Evolutionary conservation across 2,329 filamentous ascomycete genomes (phyloP), one percentile per base, ranked within the genome.

Genomic region (Fusarium longipes): DNA sequence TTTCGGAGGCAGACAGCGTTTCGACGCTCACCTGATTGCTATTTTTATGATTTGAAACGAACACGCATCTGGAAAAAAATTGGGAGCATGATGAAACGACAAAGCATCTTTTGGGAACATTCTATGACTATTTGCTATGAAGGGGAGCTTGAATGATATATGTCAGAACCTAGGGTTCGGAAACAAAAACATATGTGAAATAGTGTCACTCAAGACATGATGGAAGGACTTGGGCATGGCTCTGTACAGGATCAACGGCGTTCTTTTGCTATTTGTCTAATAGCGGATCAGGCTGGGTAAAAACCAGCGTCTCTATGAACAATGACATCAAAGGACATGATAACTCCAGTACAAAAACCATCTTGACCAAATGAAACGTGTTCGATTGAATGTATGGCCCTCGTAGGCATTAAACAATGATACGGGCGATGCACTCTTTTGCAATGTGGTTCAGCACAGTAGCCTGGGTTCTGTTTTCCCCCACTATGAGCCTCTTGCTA

Each of bases 231-330:
- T 60, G 35, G 45, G 58, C 47, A 58, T 25, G 51, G 54, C 25
- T 56, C 63, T 69, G 54, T 57, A 68, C 47, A 69, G 60, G 58
- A 59, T 60, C 24, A 50, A 60, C 56, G 66, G 62, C 66, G 66
- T 70, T 64, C 38, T 67, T 68, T 57, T 63, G 29, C 64, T 63
- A 70, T 56, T 59, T 60, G 42, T 55, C 52, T 52, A 40, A 63
- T 54, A 47, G 51, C 30, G 55, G 60, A 61, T 63, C 45, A 43
- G 43, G 58, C 63, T 64, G 49, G 63, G 52, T 53, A 69, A 69
- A 54, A 51, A 50, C 42, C 56, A 44, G 67, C 42, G 39, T 67
- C 33, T 57, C 24, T 43, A 51, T 35, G 45, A 67, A 53, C 45
- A 68, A 51, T 63, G 61, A 60, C 45, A 67, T 56, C 47, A 58